Base-by-base conservation (phyloP, 208 protist species). In the Leishmania gerbilli region DNA sequence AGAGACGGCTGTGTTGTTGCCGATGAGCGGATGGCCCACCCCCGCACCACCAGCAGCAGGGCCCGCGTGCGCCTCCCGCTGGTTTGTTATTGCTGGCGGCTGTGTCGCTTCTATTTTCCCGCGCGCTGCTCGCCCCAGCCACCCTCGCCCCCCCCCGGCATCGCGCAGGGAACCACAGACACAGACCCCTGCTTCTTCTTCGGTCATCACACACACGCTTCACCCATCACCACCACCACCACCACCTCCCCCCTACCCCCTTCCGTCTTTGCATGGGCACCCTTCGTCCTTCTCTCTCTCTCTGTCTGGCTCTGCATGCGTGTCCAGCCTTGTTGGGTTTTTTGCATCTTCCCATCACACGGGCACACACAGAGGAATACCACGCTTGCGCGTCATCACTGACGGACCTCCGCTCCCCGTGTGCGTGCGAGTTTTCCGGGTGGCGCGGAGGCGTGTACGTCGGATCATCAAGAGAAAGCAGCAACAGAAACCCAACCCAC, bases 61-160 rank as follows among this genome's bases (percentile, higher is more conserved):
- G 51, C 15, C 51, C 51, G 15, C 13, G 15, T 62, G 56, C 56
- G 56, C 24, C 56, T 21, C 56, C 24, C 56, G 21, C n/a, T 62
- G 56, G 8, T 55, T 55, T 13, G 13, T 17, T 19, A 15, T 55
- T 13, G 51, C 51, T 55, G 51, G 51, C 15, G 9, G 51, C 13
- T 67, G 11, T 5, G 31, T 74, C 34, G 15, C 47, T 68, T 31
- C 45, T 79, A 6, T 71, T 24, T 67, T 81, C 19, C 67, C 40
- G 24, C 62, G 82, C 24, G 62, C 79, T 81, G 42, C 74, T 80
- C 83, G 67, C 55, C 76, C 62, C 58, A 24, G 0, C 58, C 27
- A 8, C 58, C 58, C 8, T 27, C 56, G 0, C 4, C 56, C 56
- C 34, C 34, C 34, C 34, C 24, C 27, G 56, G 7, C 27, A 31